Percentiles rank a stretch among this genome's conserved stretches.
These are phyloP conservation scores for Chalciporus pseudorubinellus DNA, from an alignment of 768 basidiomycete genomes.

Conservation along the genomic window DNA sequence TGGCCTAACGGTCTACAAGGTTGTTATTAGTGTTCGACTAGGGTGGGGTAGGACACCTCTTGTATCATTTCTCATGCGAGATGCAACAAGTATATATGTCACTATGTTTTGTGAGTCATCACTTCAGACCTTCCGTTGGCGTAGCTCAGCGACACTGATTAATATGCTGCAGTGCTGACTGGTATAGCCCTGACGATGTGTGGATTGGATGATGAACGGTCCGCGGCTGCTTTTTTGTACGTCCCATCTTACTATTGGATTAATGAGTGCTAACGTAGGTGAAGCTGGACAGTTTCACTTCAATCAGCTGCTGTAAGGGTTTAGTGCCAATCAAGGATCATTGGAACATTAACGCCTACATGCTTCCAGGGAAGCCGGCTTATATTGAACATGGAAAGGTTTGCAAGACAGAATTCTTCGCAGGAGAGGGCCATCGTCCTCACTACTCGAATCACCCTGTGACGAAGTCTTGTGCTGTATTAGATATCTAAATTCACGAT, in stretches of 20 bases:
- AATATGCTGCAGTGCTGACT: constrained; percentile 3
- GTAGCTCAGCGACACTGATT: not conserved
- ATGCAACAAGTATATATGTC: constrained; percentile 46
- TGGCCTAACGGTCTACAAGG: constrained; percentile 35
- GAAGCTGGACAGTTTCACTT: constrained; percentile 17
- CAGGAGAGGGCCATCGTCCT: constrained; percentile 5
- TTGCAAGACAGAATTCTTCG: constrained; percentile 2
- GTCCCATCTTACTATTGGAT: not conserved
- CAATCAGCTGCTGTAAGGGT: constrained; percentile 17
- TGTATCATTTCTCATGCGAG: constrained; percentile 41
- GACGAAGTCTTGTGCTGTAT: not conserved
- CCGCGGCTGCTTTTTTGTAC: constrained; percentile 3
- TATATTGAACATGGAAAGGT: constrained; percentile 23
- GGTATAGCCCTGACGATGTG: not conserved
- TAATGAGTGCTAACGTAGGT: not conserved
- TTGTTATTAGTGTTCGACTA: constrained; percentile 31
- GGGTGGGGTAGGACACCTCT: constrained; percentile 44
- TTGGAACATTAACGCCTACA: not conserved
- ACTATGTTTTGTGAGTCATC: constrained; percentile 38
- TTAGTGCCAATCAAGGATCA: not conserved
- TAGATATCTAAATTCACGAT: not conserved
- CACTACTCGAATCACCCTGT: constrained; percentile 11
- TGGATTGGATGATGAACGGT: constrained; percentile 1
- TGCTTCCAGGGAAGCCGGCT: constrained; percentile 21
- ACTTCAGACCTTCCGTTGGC: not conserved